Percentiles rank a stretch among this genome's conserved stretches.
Evolutionary conservation across 1,139 yeast species (phyloP).

Genomic region (Suhomyces coccinellae): DNA sequence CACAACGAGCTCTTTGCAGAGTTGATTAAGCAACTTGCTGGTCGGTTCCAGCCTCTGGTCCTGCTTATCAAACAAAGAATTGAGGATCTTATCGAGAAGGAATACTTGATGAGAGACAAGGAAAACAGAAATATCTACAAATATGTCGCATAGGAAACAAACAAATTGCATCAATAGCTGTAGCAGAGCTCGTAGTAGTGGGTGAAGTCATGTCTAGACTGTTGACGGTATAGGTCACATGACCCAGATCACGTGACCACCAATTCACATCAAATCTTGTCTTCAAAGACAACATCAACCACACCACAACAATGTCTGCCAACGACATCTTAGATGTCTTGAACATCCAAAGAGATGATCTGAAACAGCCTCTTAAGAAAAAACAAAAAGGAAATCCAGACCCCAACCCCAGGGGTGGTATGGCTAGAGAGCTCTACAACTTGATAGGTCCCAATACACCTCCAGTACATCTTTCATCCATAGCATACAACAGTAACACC

Average conservation of each 20-base stretch:
- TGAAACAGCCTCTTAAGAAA: conserved; percentile 39
- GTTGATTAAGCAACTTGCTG: conserved; percentile 59
- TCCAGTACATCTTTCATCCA: conserved; percentile 59
- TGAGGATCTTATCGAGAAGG: conserved; percentile 80
- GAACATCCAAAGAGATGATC: conserved; percentile 55
- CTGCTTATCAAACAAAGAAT: conserved; percentile 70
- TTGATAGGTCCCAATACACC: conserved; percentile 92
- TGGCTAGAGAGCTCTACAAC: conserved; percentile 87
- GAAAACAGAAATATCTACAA: conserved; percentile 63
- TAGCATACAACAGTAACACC: conserved; percentile 46
- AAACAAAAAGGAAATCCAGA: conserved; percentile 34
- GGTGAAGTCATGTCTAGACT: too few species aligned
- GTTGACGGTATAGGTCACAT: not conserved
- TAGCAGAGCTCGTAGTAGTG: too few species aligned
- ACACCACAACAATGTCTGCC: conserved; percentile 38
- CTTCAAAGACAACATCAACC: not conserved
- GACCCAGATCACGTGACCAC: not conserved
- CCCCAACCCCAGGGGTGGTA: conserved; percentile 55
- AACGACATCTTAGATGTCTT: conserved; percentile 77
- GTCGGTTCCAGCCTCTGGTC: conserved; percentile 71
- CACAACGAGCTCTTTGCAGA: conserved; percentile 71
- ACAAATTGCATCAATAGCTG: not conserved
- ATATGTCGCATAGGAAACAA: conserved; percentile 58
- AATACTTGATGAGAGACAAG: conserved; percentile 74
- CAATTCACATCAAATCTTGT: not conserved